A percentile compares a stretch with the other conserved stretches of the same genome.
Evolutionary conservation across 2,329 filamentous ascomycete genomes (phyloP).

Genomic region (Chalaropsis ovoidea): DNA sequence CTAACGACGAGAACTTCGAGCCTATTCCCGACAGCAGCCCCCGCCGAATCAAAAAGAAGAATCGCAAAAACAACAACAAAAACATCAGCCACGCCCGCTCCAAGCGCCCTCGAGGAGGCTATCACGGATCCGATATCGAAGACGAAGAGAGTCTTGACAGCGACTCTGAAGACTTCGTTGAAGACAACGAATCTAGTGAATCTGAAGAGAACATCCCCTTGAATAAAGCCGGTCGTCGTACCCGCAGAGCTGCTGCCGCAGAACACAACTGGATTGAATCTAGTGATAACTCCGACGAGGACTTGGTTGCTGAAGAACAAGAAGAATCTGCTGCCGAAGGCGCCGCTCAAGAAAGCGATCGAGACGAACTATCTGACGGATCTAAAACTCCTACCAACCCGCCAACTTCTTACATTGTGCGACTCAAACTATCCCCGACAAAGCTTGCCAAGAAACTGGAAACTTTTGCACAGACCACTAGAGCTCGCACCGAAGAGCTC

Average conservation of each 20-base stretch:
- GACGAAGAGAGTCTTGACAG: constrained; percentile 45
- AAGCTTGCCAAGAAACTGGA: constrained; percentile 27
- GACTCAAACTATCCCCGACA: constrained; percentile 35
- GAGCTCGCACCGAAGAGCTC: constrained; percentile 46
- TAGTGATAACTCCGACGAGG: constrained; percentile 22
- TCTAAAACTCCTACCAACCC: constrained; percentile 26
- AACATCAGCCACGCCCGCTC: constrained; percentile 34
- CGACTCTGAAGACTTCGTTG: constrained; percentile 42
- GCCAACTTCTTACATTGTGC: constrained; percentile 34
- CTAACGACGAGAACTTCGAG: constrained; percentile 57
- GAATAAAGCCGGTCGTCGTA: constrained; percentile 40
- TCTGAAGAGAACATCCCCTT: constrained; percentile 36
- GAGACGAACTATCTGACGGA: constrained; percentile 30
- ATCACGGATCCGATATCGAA: constrained; percentile 53
- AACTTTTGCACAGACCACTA: constrained; percentile 40
- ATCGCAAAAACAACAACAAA: constrained; percentile 31
- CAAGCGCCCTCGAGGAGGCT: constrained; percentile 36
- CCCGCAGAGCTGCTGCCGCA: constrained; percentile 39
- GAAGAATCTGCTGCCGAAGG: constrained; percentile 38
- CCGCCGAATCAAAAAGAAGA: constrained; percentile 33
- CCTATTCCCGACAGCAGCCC: constrained; percentile 40
- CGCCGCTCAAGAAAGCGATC: constrained; percentile 27
- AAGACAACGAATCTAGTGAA: constrained; percentile 35
- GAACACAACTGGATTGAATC: constrained; percentile 23
- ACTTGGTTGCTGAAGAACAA: constrained; percentile 41